These are phyloP conservation scores for Diplodia scrobiculata DNA, from an alignment of 2,329 filamentous ascomycete species.

Conservation along the genomic window DNA sequence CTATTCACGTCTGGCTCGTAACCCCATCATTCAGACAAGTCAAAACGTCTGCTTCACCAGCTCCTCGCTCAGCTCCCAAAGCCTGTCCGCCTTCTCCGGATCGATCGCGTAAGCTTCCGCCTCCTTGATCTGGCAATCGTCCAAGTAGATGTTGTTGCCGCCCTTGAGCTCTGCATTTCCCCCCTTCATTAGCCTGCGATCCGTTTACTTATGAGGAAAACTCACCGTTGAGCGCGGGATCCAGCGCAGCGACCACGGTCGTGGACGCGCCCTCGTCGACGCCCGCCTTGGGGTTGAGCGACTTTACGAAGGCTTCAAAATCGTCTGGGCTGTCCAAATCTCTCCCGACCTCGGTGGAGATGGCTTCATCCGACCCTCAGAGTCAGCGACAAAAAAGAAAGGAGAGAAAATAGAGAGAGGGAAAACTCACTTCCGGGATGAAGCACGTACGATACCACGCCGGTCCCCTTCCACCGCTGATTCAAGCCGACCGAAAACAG, in stretches of 20 bases:
- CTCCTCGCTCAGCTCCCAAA: conserved; percentile 42
- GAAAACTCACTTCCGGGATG: conserved; percentile 36
- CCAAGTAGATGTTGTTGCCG: conserved; percentile 33
- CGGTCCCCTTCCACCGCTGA: conserved; percentile 34
- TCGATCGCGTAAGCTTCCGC: conserved; percentile 34
- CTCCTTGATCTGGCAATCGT: conserved; percentile 35
- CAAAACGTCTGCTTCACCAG: conserved; percentile 36
- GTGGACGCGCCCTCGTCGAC: conserved; percentile 39
- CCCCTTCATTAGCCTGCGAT: background rate
- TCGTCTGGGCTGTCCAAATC: background rate
- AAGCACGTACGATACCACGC: conserved; percentile 37
- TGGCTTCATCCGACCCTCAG: background rate
- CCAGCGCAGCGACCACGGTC: conserved; percentile 40
- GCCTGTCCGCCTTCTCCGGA: conserved; percentile 35
- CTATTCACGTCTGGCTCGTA: no score
- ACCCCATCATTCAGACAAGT: background rate
- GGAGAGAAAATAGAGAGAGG: background rate
- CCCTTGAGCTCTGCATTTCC: conserved; percentile 33
- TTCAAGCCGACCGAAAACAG: conserved; percentile 37
- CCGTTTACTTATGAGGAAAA: background rate
- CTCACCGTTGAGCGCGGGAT: conserved; percentile 34
- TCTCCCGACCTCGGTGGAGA: background rate
- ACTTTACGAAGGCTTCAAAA: background rate
- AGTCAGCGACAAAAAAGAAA: background rate
- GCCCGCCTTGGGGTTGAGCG: conserved; percentile 30